Conservation (phyloP, 139 green algal species). For the Pleodorina starrii region DNA sequence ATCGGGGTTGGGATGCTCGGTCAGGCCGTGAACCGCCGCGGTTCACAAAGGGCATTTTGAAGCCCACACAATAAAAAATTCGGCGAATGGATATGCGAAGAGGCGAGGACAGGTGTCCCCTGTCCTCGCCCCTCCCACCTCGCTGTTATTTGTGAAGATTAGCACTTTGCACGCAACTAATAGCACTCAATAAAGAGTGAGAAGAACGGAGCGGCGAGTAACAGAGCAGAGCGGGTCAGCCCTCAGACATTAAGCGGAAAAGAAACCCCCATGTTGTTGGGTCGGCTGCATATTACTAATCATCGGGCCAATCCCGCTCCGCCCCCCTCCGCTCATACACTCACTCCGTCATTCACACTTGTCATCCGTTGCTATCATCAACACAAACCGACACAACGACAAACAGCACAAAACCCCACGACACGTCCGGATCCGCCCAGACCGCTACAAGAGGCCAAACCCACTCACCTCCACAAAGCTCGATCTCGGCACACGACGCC, state of each 20-base stretch:
- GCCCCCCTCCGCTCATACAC: background rate
- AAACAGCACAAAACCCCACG: too few relatives aligned
- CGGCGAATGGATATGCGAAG: background rate
- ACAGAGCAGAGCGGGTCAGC: background rate
- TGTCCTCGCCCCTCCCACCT: too few relatives aligned
- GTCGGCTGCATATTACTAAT: slow-evolving; percentile 42
- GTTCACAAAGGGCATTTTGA: too few relatives aligned
- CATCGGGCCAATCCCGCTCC: slow-evolving; percentile 25
- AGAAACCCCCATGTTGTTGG: slow-evolving; percentile 25
- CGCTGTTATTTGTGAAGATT: too few relatives aligned
- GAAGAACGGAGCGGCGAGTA: background rate
- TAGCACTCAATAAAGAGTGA: background rate
- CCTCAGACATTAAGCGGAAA: slow-evolving; percentile 66
- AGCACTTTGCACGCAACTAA: too few relatives aligned
- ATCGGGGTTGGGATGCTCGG: slow-evolving; percentile 25
- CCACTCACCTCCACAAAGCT: slow-evolving; percentile 31
- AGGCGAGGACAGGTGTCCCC: background rate
- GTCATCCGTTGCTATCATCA: too few relatives aligned
- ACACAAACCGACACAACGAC: too few relatives aligned
- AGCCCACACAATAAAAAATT: too few relatives aligned
- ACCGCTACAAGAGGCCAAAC: too few relatives aligned
- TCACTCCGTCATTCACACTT: too few relatives aligned
- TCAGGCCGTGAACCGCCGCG: too few relatives aligned
- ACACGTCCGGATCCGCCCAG: too few relatives aligned
- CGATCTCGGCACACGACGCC: background rate